Conservation (phyloP, 148 eudicot genomes). For the Cornus suecica region DNA sequence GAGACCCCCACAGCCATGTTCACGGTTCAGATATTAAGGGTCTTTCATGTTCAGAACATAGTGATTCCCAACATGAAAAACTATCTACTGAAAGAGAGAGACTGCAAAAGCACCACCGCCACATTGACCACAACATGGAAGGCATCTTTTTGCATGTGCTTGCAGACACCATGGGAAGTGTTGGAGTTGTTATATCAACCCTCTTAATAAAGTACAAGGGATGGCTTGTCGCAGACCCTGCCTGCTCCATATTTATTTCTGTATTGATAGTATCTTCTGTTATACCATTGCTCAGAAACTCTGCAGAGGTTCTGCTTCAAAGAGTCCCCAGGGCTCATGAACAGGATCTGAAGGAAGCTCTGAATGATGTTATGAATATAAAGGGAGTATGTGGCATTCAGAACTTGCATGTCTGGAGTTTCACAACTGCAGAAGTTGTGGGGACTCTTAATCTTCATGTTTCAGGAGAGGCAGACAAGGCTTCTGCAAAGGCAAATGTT, state of each 20-base stretch:
- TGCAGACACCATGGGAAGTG: constrained; percentile 98
- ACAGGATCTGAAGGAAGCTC: constrained; percentile 58
- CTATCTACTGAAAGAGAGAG: constrained; percentile 4
- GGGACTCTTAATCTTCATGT: constrained; percentile 81
- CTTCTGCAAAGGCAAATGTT: constrained; percentile 45
- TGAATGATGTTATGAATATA: constrained; percentile 54
- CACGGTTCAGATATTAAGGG: constrained; percentile 22
- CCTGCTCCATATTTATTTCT: constrained; percentile 91
- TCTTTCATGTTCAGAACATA: constrained; percentile 4
- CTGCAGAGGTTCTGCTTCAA: constrained; percentile 85
- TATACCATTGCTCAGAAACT: constrained; percentile 81
- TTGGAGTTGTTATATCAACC: constrained; percentile 91
- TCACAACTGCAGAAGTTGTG: constrained; percentile 73
- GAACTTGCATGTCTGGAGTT: constrained; percentile 86
- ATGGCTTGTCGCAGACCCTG: constrained; percentile 96
- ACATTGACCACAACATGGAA: constrained; percentile 98
- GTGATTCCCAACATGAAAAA: constrained; percentile 5
- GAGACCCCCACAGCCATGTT: constrained; percentile 20
- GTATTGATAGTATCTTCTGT: constrained; percentile 82
- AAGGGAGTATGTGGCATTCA: constrained; percentile 72
- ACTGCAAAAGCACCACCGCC: constrained; percentile 42
- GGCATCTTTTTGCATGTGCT: constrained; percentile 96
- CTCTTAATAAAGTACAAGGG: constrained; percentile 86
- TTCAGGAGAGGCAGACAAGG: constrained; percentile 57
- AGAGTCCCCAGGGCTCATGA: constrained; percentile 83